These are phyloP conservation scores for Craspedostauros australis DNA, from an alignment of 108 stramenopile species.

Conservation along the genomic window DNA sequence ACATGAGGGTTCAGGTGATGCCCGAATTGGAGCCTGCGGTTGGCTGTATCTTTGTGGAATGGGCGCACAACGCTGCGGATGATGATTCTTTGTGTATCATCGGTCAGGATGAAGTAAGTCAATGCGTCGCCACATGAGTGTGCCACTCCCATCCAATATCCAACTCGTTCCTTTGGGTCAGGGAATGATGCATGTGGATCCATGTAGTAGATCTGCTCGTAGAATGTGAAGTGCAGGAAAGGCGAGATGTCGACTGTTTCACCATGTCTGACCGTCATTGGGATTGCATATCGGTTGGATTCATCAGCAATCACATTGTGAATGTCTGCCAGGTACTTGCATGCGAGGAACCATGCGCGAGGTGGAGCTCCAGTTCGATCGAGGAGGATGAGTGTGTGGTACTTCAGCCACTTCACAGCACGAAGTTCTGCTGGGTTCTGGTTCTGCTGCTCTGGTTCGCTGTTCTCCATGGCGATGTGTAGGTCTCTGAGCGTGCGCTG, in stretches of 20 bases:
- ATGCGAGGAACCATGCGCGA: constrained; percentile 9
- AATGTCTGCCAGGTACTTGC: constrained; percentile 2
- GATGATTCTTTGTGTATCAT: too few species aligned
- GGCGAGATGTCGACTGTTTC: constrained; percentile 18
- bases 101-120: too few species aligned
- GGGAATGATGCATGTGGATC: too few species aligned
- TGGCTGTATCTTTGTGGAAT: too few species aligned
- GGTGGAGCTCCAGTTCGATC: constrained; percentile 18
- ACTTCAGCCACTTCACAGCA: constrained; percentile 1
- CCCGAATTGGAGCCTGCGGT: too few species aligned
- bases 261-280: constrained; percentile 1
- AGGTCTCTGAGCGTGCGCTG: too few species aligned
- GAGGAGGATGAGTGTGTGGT: constrained; percentile 6
- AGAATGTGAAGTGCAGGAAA: constrained; percentile 10
- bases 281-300: constrained; percentile 8
- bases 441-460: constrained; percentile 20
- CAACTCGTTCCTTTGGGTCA: constrained; percentile 1
- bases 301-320: constrained; percentile 8
- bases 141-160: too few species aligned
- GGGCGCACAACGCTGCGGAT: too few species aligned
- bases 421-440: constrained; percentile 30
- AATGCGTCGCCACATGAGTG: too few species aligned
- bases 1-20: too few species aligned
- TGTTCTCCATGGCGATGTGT: too few species aligned
- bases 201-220: constrained; percentile 21